phyloP scores from a whole-genome alignment of 805 yeast species.

The Ogataea pignaliae region DNA sequence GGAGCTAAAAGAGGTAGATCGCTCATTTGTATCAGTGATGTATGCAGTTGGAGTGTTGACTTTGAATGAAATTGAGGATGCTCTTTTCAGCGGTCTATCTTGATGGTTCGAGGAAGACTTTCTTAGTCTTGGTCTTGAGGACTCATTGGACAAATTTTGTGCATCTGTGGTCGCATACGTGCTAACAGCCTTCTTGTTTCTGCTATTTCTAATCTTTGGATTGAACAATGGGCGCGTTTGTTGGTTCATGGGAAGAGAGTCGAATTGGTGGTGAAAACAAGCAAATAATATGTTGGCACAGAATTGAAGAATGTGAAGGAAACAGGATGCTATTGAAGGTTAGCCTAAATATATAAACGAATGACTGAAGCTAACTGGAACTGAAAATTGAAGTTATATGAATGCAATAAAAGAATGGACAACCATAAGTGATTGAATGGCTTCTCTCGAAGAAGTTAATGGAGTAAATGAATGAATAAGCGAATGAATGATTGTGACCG shows the following conservation, averaged over 20 bases:
- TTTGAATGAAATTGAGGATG: constrained; percentile 24
- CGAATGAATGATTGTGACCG: constrained; percentile 1
- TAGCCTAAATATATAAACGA: constrained; percentile 1
- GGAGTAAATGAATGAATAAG: too few relatives aligned
- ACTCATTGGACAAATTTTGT: background rate
- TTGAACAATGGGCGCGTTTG: background rate
- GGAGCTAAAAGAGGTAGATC: constrained; percentile 12
- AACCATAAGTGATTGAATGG: too few relatives aligned
- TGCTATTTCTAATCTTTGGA: constrained; percentile 3
- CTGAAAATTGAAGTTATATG: background rate
- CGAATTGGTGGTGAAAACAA: background rate
- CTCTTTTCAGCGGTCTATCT: constrained; percentile 26
- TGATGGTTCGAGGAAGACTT: constrained; percentile 18
- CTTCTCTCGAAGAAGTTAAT: background rate
- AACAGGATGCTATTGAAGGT: too few relatives aligned
- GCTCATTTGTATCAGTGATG: constrained; percentile 1
- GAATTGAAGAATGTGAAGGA: too few relatives aligned
- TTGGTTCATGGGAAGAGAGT: background rate
- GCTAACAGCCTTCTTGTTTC: background rate
- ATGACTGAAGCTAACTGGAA: constrained; percentile 9
- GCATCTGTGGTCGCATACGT: background rate
- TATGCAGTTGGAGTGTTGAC: constrained; percentile 16
- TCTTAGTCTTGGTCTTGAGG: constrained; percentile 3
- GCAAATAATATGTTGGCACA: background rate
- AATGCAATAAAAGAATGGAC: too few relatives aligned